Evolutionary conservation across 2,329 filamentous ascomycete genomes (phyloP), one percentile per base, ranked within the genome.

Genomic region (Fusarium sp.): DNA sequence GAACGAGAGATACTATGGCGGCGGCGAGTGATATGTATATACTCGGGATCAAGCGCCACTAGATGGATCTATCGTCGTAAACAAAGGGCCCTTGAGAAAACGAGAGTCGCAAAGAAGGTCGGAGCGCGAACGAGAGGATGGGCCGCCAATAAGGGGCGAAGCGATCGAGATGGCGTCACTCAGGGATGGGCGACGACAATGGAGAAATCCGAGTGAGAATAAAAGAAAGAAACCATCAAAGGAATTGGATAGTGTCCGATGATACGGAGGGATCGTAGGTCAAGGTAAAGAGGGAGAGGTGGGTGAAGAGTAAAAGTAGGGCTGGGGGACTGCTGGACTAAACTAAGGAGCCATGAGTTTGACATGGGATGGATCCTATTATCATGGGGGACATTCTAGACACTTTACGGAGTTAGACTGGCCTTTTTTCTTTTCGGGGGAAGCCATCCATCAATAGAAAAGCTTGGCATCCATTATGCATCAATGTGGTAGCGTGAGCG

Each of bases 311-410:
- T 63, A 63, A 63, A 63, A 58, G 66, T 70, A 67, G 67, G 58
- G 67, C 67, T 65, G 67, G 66, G 56, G 59, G 66, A n/a, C n/a
- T 59, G 66, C 51, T 47, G 35, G 40, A 61, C 47, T 61, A 61
- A 46, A 36, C 37, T 46, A 50, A 66, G 63, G 49, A 70, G 67
- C 67, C 67, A 69, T 69, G 66, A 69, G 66, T 63, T 25, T 55
- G 57, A 63, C 58, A 61, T 56, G 57, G 58, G 37, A 68, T 55
- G 54, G 59, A 60, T 50, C 49, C 50, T 49, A 53, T 69, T 67
- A 67, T 69, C 67, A 69, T 69, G 66, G 66, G 60, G 66, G 66
- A 68, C 47, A 62, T 41, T 46, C 42, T 48, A n/a, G 33, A 35
- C 33, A n/a, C 33, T 17, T 35, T 35, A 31, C 29, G 11, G 29